A percentile compares a stretch with the other conserved stretches of the same genome.
These are phyloP conservation scores for Boehmeria nivea DNA, from an alignment of 306 rosid species.

Conservation along the genomic window DNA sequence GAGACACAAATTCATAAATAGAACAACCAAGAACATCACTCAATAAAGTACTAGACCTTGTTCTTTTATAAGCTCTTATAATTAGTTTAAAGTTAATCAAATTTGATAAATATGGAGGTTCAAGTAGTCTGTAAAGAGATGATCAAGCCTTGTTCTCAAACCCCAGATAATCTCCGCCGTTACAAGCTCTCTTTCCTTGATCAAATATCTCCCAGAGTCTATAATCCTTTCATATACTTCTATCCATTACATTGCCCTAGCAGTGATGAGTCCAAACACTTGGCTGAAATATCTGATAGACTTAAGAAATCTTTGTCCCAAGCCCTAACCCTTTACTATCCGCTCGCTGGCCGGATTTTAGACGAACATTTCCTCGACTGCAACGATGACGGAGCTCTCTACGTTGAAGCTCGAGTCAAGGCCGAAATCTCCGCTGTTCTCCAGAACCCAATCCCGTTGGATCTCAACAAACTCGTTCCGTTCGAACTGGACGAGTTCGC, in stretches of 20 bases:
- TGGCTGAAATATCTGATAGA: conserved; percentile 8
- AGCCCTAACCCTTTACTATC: conserved; percentile 23
- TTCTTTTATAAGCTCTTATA: no score
- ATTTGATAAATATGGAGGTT: conserved; percentile 1
- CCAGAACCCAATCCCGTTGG: conserved; percentile 8
- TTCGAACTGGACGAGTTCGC: conserved; percentile 9
- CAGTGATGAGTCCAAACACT: neutral
- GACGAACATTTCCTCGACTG: conserved; percentile 21
- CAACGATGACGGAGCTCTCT: conserved; percentile 21
- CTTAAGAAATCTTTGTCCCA: conserved; percentile 23
- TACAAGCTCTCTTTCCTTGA: conserved; percentile 52
- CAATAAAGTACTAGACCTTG: no score
- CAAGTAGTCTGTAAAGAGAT: conserved; percentile 33
- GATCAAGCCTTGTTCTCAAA: conserved; percentile 43
- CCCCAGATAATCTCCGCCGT: conserved; percentile 27
- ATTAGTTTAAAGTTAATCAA: no score
- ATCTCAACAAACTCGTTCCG: conserved; percentile 20
- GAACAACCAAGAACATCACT: no score
- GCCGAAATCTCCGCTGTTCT: conserved; percentile 6
- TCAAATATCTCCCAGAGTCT: conserved; percentile 35
- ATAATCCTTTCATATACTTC: conserved; percentile 30
- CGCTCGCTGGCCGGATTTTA: conserved; percentile 19
- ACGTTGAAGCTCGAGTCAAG: conserved; percentile 2
- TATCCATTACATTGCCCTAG: conserved; percentile 2
- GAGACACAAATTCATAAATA: no score